phyloP scores from a whole-genome alignment of 495 filamentous ascomycete genomes.

The Penicillium diatomitis region DNA sequence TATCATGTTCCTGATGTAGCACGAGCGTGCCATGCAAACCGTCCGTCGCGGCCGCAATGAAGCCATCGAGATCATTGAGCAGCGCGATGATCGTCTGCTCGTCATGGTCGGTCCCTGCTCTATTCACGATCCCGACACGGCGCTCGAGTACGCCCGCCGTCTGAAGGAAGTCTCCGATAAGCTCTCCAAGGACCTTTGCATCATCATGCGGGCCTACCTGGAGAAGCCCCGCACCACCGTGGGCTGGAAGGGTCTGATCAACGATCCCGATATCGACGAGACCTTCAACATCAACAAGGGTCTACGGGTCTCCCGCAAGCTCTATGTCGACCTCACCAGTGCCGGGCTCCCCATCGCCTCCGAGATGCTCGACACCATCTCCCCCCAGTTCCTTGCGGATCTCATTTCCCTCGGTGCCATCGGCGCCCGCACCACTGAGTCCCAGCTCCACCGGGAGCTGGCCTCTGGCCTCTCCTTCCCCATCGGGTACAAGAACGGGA shows the following conservation, averaged over 20 bases:
- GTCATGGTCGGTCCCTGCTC: slow-evolving; percentile 95
- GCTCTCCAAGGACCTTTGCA: slow-evolving; percentile 72
- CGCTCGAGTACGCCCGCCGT: slow-evolving; percentile 75
- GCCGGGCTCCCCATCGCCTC: slow-evolving; percentile 86
- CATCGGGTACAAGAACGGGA: slow-evolving; percentile 98
- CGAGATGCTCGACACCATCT: slow-evolving; percentile 98
- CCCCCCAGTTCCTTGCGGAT: slow-evolving; percentile 92
- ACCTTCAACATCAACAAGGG: slow-evolving; percentile 99
- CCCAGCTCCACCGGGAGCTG: slow-evolving; percentile 88
- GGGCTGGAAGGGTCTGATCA: slow-evolving; percentile 98
- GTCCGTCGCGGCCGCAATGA: slow-evolving; percentile 78
- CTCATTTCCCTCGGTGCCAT: slow-evolving; percentile 93
- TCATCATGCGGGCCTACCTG: slow-evolving; percentile 98
- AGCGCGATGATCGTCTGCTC: slow-evolving; percentile 73
- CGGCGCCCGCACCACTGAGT: slow-evolving; percentile 94
- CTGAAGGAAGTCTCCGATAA: slow-evolving; percentile 65
- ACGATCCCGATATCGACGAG: slow-evolving; percentile 96
- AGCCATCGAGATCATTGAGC: slow-evolving; percentile 74
- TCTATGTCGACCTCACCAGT: slow-evolving; percentile 83
- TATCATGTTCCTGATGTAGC: slow-evolving; percentile 18
- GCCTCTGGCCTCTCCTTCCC: slow-evolving; percentile 97
- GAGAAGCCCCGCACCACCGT: slow-evolving; percentile 99
- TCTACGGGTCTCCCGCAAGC: slow-evolving; percentile 72
- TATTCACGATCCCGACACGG: slow-evolving; percentile 84
- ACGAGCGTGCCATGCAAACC: slow-evolving; percentile 45